A percentile compares a stretch with the other conserved stretches of the same genome.
Conservation (phyloP, 371 early-diverging fungal genomes). For the Saksenaea vasiformis region DNA sequence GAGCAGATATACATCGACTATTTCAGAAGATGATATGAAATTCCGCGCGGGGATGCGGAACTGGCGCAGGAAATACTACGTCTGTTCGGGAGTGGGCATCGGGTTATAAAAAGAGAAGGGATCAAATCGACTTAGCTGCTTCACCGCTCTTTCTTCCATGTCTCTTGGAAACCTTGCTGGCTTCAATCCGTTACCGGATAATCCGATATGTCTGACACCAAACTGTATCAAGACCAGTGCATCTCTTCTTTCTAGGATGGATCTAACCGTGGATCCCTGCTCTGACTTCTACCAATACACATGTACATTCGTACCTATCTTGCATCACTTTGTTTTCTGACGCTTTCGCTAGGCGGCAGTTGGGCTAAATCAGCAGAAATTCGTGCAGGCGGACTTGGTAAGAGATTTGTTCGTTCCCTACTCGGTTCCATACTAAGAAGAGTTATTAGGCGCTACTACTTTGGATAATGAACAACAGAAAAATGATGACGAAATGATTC, state of each 20-base stretch:
- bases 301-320: conserved; percentile 34
- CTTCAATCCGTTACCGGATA: neutral
- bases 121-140: neutral
- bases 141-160: neutral
- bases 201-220: conserved; percentile 40
- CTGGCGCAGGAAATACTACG: neutral
- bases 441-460: conserved; percentile 26
- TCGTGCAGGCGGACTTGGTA: conserved; percentile 48
- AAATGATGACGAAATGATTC: conserved; percentile 28
- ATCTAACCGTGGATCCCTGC: conserved; percentile 46
- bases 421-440: no score
- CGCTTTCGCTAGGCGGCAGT: conserved; percentile 41
- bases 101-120: neutral
- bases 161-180: neutral
- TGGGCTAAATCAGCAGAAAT: conserved; percentile 44
- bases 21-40: neutral
- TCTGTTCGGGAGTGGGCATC: neutral
- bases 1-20: neutral
- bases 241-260: conserved; percentile 33
- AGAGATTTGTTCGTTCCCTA: neutral
- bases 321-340: neutral
- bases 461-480: conserved; percentile 27
- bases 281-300: conserved; percentile 52
- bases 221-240: conserved; percentile 48
- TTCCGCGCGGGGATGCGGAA: neutral